Conservation (phyloP, 768 basidiomycete genomes). For the Termitomyces sp. region DNA sequence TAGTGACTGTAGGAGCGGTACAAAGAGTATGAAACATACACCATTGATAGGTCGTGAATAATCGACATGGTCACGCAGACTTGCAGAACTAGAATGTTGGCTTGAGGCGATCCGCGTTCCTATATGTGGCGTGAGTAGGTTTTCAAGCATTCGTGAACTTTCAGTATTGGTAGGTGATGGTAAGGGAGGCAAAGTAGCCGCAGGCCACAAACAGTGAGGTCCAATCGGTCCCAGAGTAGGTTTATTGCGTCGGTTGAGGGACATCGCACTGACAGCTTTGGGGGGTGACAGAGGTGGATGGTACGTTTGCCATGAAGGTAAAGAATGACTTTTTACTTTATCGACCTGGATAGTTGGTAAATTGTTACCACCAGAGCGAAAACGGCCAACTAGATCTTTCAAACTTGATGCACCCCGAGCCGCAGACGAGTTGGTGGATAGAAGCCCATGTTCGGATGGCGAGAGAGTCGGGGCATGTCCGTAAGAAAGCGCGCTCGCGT, state of each 20-base stretch:
- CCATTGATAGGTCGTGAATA: conserved; percentile 32
- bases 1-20: neutral
- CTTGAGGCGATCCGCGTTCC: conserved; percentile 13
- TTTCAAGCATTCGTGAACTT: conserved; percentile 22
- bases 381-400: conserved; percentile 1
- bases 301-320: neutral
- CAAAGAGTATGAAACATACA: conserved; percentile 11
- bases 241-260: conserved; percentile 10
- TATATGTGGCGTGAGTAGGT: conserved; percentile 24
- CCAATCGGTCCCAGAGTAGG: conserved; percentile 6
- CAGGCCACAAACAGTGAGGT: conserved; percentile 16
- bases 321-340: neutral
- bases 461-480: conserved; percentile 1
- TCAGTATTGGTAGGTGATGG: conserved; percentile 24
- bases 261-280: conserved; percentile 1
- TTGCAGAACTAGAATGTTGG: conserved; percentile 24
- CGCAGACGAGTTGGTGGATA: neutral
- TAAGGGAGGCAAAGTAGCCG: conserved; percentile 19
- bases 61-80: conserved; percentile 34
- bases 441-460: conserved; percentile 1
- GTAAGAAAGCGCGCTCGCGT: neutral
- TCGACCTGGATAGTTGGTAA: conserved; percentile 6
- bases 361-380: neutral
- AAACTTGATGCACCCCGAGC: neutral
- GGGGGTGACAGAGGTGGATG: conserved; percentile 5